Percentiles rank a stretch among this genome's conserved stretches.
These are phyloP conservation scores for Coemansia sp. DNA, from an alignment of 371 early-diverging fungal species.

Conservation along the genomic window DNA sequence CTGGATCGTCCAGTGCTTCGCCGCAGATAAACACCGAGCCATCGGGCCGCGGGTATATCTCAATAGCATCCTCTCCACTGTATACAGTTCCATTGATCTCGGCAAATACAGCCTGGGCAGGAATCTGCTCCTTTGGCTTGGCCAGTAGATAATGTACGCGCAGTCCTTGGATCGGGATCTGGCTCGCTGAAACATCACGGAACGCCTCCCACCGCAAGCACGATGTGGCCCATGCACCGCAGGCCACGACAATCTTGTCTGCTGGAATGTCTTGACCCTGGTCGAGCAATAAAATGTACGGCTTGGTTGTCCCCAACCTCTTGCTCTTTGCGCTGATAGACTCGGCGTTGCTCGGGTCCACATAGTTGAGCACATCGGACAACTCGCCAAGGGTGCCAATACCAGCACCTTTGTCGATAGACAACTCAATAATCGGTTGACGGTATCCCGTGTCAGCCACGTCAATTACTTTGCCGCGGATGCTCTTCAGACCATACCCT, in stretches of 20 bases:
- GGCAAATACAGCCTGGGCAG: conserved; percentile 51
- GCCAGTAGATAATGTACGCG: conserved; percentile 49
- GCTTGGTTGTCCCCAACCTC: conserved; percentile 13
- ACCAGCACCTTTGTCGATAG: conserved; percentile 10
- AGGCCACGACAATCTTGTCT: conserved; percentile 49
- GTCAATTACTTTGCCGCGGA: conserved; percentile 44
- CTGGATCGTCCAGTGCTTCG: conserved; percentile 57
- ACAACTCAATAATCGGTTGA: conserved; percentile 37
- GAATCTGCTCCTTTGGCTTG: conserved; percentile 35
- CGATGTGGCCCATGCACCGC: conserved; percentile 50
- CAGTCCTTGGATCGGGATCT: conserved; percentile 50
- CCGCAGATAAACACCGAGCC: conserved; percentile 72
- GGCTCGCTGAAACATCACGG: conserved; percentile 44
- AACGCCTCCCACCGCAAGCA: conserved; percentile 48
- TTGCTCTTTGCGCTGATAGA: background rate
- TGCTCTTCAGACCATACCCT: conserved; percentile 42
- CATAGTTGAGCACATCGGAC: conserved; percentile 10
- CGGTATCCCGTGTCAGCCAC: conserved; percentile 39
- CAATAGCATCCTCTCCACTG: conserved; percentile 51
- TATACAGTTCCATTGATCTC: conserved; percentile 51
- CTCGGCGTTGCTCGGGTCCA: background rate
- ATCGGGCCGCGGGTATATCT: conserved; percentile 59
- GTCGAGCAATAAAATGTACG: conserved; percentile 37
- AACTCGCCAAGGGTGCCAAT: background rate
- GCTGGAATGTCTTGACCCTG: conserved; percentile 40